Evolutionary conservation across 768 basidiomycete genomes (phyloP), one percentile per base, ranked within the genome.

Genomic region (Hemileccinum rubropunctum): DNA sequence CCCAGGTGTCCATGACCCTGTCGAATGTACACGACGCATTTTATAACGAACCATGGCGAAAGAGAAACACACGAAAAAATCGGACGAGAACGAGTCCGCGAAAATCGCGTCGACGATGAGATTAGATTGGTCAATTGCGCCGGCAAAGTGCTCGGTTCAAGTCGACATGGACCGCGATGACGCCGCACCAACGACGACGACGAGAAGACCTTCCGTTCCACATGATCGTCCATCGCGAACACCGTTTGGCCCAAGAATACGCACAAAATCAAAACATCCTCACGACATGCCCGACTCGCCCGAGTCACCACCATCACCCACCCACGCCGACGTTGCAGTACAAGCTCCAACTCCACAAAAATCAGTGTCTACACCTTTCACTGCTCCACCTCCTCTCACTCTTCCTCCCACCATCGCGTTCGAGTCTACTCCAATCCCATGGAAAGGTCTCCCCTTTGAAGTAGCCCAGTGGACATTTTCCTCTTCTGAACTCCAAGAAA

Each of bases 361-460:
- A 23, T 23, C 23, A 3, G 23, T 6, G 6, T 6, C 50, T 6
- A 48, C 71, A 0, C 66, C 73, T 46, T 66, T 68, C 14, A 3
- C 48, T 2, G 12, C 59, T 3, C 65, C 65, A 2, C 53, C 64
- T 6, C 58, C 73, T 0, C 71, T 85, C 36, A 65, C 73, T 0
- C 73, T 75, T 0, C 78, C 84, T 0, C 76, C 80, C 2, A 47
- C 71, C 14, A 63, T 88, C 57, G 73, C 72, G 34, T 88, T 89
- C 60, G 82, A 84, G 5, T 64, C 76, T 10, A 59, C 67, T 0
- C 75, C 79, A n/a, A 72, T 88, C 15, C 69, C 74, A 42, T 88
- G 80, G 81, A 86, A 85, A 52, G 81, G 80, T 2, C 69, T 90
- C 51, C 79, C 86, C 0, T 70, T 88, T 21, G 84, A 89, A 51